Evolutionary conservation across 306 rosid genomes (phyloP), one percentile per base, ranked within the genome.

Genomic region (Vachellia pachyceras): DNA sequence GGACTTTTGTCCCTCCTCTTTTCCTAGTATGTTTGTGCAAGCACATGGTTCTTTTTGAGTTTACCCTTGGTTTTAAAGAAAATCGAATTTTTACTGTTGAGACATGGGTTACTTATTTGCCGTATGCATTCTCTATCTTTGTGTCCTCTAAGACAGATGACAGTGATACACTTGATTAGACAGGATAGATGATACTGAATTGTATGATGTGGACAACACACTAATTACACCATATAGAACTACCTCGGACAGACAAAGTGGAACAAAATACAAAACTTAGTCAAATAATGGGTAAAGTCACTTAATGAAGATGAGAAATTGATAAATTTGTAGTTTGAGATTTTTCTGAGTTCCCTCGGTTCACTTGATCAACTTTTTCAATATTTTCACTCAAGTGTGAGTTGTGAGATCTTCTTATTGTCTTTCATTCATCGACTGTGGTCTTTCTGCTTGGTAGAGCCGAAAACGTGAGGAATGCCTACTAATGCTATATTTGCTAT

Each of bases 21-120:
- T 80, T 85, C 79, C 69, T 78, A 64, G 35, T 54, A n/a, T 46
- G 39, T 70, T 44, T 70, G 50, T 79, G 70, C 76, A 42, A 42
- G 69, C 54, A 54, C 22, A 25, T 5, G 5, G 0, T 75, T 75
- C 77, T 69, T 78, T 39, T n/a, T 39, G 40, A 57, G 61, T 35
- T 0, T 40, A 68, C 61, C 11, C 49, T 58, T 39, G 14, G 29
- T 22, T 20, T 2, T 17, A 29, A 36, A 37, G n/a, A 39, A 3
- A 64, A 35, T 65, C 1, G 10, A n/a, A n/a, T 35, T 49, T 11
- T 49, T 4, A 17, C 25, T 29, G 29, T 11, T 17, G 36, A 58
- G 45, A 1, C 8, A 33, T 40, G 41, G 54, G 39, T 8, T 61
- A 37, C 11, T 60, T 10, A 25, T 60, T 20, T 65, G 4, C 54